Conservation (phyloP, 75 land plant genomes). For the Gnetum montanum region DNA sequence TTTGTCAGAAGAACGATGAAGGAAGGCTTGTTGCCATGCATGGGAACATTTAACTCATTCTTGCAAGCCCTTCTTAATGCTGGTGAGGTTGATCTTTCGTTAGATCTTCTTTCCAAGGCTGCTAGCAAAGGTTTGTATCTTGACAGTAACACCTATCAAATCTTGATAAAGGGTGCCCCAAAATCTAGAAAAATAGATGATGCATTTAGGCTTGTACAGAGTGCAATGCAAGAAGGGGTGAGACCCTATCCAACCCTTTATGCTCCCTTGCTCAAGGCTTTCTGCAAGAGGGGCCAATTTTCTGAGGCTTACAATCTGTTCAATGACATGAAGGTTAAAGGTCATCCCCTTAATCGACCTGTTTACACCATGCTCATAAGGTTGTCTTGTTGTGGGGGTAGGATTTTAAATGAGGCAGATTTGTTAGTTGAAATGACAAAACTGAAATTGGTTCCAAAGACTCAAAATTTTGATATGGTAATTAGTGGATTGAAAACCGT, state of each 20-base stretch:
- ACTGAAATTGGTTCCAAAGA: constrained; percentile 31
- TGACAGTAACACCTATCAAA: constrained; percentile 40
- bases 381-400: constrained; percentile 56
- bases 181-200: constrained; percentile 39
- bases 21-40: constrained; percentile 50
- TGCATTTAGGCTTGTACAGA: constrained; percentile 39
- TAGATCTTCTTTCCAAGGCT: constrained; percentile 25
- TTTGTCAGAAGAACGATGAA: constrained; percentile 55
- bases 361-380: constrained; percentile 57
- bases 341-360: constrained; percentile 51
- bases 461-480: constrained; percentile 55
- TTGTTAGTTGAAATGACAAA: constrained; percentile 66
- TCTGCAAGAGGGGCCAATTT: constrained; percentile 48
- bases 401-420: constrained; percentile 42
- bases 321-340: constrained; percentile 46
- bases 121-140: constrained; percentile 32
- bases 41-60: constrained; percentile 49
- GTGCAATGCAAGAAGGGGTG: constrained; percentile 44
- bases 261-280: constrained; percentile 45
- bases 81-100: constrained; percentile 37
- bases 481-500: constrained; percentile 52
- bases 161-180: constrained; percentile 32
- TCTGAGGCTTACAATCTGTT: constrained; percentile 63
- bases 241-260: constrained; percentile 65
- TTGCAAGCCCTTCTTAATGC: constrained; percentile 29